phyloP scores from a whole-genome alignment of 768 basidiomycete genomes.

The Mycena chlorophos region DNA sequence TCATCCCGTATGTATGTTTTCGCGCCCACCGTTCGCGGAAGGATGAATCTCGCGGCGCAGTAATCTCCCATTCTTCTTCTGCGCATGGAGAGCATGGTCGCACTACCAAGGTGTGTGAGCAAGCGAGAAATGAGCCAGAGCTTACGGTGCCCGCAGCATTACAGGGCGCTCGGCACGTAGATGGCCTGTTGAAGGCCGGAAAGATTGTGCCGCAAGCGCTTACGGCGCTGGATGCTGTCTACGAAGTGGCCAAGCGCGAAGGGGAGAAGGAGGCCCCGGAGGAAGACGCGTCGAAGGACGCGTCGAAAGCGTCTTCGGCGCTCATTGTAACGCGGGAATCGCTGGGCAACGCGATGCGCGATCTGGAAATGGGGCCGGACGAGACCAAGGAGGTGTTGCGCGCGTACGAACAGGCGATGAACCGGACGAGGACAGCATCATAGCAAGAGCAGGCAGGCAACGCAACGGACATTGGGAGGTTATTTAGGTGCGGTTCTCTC shows the following conservation, averaged over 20 bases:
- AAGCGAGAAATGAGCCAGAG: background rate
- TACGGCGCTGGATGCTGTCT: constrained; percentile 57
- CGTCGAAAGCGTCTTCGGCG: too few relatives aligned
- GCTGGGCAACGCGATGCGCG: constrained; percentile 14
- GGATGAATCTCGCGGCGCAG: background rate
- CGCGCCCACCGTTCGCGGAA: background rate
- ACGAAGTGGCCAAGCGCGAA: constrained; percentile 27
- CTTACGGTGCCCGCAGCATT: constrained; percentile 59
- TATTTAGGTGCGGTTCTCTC: background rate
- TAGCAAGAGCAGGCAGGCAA: background rate
- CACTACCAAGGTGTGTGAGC: constrained; percentile 66
- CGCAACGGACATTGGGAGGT: background rate
- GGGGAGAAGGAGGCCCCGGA: too few relatives aligned
- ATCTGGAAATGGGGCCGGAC: constrained; percentile 15
- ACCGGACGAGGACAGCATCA: constrained; percentile 7
- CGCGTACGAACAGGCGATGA: constrained; percentile 20
- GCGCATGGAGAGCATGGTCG: constrained; percentile 82
- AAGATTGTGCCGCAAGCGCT: constrained; percentile 58
- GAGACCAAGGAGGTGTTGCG: constrained; percentile 20
- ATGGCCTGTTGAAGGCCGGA: constrained; percentile 55
- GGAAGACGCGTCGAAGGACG: too few relatives aligned
- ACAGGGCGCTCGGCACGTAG: constrained; percentile 56
- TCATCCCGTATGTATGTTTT: constrained; percentile 50
- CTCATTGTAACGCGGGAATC: constrained; percentile 19
- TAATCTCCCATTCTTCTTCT: constrained; percentile 85